A percentile compares a stretch with the other conserved stretches of the same genome.
phyloP scores from a whole-genome alignment of 257 asterid species.

The Scutellaria barbata region DNA sequence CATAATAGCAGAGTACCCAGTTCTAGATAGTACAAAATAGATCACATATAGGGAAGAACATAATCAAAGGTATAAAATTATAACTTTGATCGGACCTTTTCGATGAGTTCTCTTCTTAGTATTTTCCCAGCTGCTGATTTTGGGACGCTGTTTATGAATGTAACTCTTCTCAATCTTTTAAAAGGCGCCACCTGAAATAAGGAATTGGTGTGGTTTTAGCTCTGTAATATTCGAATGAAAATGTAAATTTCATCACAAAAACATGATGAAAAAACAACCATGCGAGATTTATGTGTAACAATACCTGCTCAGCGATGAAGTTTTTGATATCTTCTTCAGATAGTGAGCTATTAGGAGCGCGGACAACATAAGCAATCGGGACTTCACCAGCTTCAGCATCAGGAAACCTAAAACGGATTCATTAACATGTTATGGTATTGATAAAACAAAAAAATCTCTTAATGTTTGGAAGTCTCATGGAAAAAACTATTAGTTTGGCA shows the following conservation, averaged over 20 bases:
- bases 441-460: neutral
- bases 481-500: neutral
- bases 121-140: slow-evolving; percentile 91
- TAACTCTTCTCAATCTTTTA: slow-evolving; percentile 70
- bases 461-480: neutral
- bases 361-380: slow-evolving; percentile 84
- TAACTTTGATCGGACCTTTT: slow-evolving; percentile 67
- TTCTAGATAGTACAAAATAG: neutral
- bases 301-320: slow-evolving; percentile 89
- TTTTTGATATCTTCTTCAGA: slow-evolving; percentile 83
- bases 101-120: slow-evolving; percentile 82
- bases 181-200: slow-evolving; percentile 78
- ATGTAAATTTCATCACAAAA: neutral
- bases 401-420: slow-evolving; percentile 60
- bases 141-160: slow-evolving; percentile 77
- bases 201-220: neutral
- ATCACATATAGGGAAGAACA: neutral
- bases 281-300: neutral
- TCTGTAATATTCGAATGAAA: neutral
- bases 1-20: neutral
- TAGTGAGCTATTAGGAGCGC: slow-evolving; percentile 79
- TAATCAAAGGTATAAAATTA: slow-evolving; percentile 24
- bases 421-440: neutral
- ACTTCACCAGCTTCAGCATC: slow-evolving; percentile 99
- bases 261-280: neutral